phyloP scores from a whole-genome alignment of 1,139 yeast species.

The Zhuliangozyma parablackwelliae region DNA sequence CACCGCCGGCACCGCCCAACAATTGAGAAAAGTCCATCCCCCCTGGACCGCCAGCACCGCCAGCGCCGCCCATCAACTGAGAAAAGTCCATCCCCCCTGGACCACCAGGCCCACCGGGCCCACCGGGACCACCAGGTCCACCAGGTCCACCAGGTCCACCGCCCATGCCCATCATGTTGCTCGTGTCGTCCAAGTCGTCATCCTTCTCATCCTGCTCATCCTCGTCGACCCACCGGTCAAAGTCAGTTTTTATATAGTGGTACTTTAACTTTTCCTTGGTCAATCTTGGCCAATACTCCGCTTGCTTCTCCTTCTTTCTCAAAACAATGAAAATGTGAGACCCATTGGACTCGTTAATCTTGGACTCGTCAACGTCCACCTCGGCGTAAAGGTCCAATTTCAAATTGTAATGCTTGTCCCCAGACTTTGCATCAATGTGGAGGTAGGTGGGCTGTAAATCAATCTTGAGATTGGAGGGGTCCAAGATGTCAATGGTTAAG shows the following conservation, averaged over 20 bases:
- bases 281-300: slow-evolving; percentile 90
- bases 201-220: slow-evolving; percentile 76
- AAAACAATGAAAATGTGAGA: slow-evolving; percentile 67
- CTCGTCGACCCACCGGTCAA: slow-evolving; percentile 96
- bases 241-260: slow-evolving; percentile 85
- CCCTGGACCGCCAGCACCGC: slow-evolving; percentile 25
- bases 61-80: slow-evolving; percentile 21
- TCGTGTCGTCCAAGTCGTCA: slow-evolving; percentile 42
- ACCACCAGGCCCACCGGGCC: slow-evolving; percentile 23
- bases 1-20: slow-evolving; percentile 25
- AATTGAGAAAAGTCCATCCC: slow-evolving; percentile 13
- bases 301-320: slow-evolving; percentile 61
- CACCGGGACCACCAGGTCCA: slow-evolving; percentile 21
- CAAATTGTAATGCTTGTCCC: slow-evolving; percentile 52
- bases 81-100: slow-evolving; percentile 11
- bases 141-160: slow-evolving; percentile 23
- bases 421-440: slow-evolving; percentile 55
- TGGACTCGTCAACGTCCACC: slow-evolving; percentile 64
- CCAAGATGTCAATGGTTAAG: slow-evolving; percentile 71
- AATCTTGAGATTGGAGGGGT: slow-evolving; percentile 60
- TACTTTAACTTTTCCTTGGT: slow-evolving; percentile 69
- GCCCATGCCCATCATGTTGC: slow-evolving; percentile 25
- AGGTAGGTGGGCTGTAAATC: slow-evolving; percentile 58
- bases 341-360: slow-evolving; percentile 56
- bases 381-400: slow-evolving; percentile 68